These are phyloP conservation scores for Eucalyptus sideroxylon DNA, from an alignment of 345 rosid genomes.

Conservation along the genomic window DNA sequence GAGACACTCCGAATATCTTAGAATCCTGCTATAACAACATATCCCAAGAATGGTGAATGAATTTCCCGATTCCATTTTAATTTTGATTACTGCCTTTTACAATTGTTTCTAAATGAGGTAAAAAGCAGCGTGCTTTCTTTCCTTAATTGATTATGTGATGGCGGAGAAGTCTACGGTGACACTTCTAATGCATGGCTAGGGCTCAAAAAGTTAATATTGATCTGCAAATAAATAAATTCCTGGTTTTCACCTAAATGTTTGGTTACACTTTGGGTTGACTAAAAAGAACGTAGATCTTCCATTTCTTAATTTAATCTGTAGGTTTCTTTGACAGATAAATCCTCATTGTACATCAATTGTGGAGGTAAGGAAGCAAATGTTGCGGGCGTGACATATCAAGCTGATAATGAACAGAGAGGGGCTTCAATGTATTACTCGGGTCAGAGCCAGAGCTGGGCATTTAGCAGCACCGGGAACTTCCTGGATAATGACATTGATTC, in stretches of 20 bases:
- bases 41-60: not conserved
- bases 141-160: not conserved
- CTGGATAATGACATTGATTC: constrained; percentile 59
- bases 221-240: not conserved
- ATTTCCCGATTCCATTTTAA: not conserved
- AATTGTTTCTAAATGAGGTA: not conserved
- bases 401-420: constrained; percentile 54
- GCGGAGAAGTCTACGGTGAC: not conserved
- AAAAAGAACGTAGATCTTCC: not conserved
- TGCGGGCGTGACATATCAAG: constrained; percentile 25
- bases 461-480: constrained; percentile 89
- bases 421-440: constrained; percentile 46
- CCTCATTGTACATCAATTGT: constrained; percentile 59
- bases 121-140: not conserved
- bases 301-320: not conserved
- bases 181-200: not conserved
- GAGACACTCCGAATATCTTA: not conserved
- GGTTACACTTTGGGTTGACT: not conserved
- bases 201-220: not conserved
- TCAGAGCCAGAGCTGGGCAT: constrained; percentile 52
- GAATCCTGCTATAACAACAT: not conserved
- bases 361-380: constrained; percentile 48
- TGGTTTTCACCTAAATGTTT: not conserved
- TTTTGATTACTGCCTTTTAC: not conserved
- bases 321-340: constrained; percentile 18